Evolutionary conservation across 306 rosid species (phyloP).

Genomic region (Lathyrus aphaca): DNA sequence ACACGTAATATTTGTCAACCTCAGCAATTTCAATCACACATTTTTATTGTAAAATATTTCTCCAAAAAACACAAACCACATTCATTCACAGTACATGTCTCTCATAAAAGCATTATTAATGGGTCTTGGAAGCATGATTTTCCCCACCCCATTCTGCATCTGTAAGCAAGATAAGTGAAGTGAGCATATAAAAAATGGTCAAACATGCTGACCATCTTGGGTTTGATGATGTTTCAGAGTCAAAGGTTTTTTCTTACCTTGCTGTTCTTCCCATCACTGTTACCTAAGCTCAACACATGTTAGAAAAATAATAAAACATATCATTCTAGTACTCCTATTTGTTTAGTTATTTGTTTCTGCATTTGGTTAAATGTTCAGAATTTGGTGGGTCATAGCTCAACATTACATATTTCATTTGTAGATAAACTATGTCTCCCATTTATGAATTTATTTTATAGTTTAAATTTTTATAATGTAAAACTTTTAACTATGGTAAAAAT

Average conservation of each 20-base stretch:
- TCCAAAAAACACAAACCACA: slow-evolving; percentile 13
- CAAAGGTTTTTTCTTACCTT: slow-evolving; percentile 49
- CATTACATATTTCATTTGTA: too few relatives aligned
- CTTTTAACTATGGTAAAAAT: too few relatives aligned
- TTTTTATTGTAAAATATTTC: background rate
- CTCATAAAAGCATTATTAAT: slow-evolving; percentile 32
- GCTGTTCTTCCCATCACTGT: slow-evolving; percentile 48
- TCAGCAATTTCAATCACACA: slow-evolving; percentile 20
- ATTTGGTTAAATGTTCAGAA: too few relatives aligned
- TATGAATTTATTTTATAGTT: too few relatives aligned
- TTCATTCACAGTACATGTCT: slow-evolving; percentile 47
- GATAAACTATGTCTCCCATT: too few relatives aligned
- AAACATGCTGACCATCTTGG: slow-evolving; percentile 76
- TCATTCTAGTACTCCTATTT: background rate
- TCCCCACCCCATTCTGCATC: slow-evolving; percentile 61
- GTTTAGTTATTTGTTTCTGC: too few relatives aligned
- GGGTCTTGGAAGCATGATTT: slow-evolving; percentile 65
- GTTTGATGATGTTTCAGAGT: slow-evolving; percentile 56
- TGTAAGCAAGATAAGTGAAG: slow-evolving; percentile 44
- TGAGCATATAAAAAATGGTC: slow-evolving; percentile 48
- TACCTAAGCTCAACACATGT: slow-evolving; percentile 48
- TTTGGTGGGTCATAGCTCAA: too few relatives aligned
- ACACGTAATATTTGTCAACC: slow-evolving; percentile 10
- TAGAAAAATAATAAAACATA: background rate
- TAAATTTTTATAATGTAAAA: too few relatives aligned